Base-by-base conservation (phyloP, 345 rosid species). In the Sisymbrium altissimum region DNA sequence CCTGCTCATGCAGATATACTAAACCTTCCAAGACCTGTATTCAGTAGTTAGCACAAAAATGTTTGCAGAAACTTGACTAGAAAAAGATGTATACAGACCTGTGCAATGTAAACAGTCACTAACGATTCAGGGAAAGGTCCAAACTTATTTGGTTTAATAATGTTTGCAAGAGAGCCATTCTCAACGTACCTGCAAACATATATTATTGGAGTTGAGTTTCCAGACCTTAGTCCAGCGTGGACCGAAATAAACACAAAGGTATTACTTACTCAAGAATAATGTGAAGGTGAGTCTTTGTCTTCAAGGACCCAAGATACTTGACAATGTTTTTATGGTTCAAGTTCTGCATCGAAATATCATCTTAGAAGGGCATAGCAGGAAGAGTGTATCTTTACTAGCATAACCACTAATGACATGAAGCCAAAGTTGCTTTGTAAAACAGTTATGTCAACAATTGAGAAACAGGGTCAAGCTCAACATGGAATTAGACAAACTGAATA, bases 161-260 rank as follows among this genome's bases (percentile, higher is more conserved):
- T 95, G 80, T 92, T 95, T 50, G 99, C 99, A 75, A 95, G 98
- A 30, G 99, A 95, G 49, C 99, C 99, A 80, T 95, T 95, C 84
- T 95, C 99, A 74, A 89, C 99, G 35, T 92, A 92, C 86, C 99
- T 95, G 74, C 40, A 80, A 58, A 54, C 82, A 64, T 60, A 68
- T 13, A 50, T 50, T 6, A 19, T 9, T 33, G 35, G 7, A 45
- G 59, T 18, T 69, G 11, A 62, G 27, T 6, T 25, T 61, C 35
- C 15, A 45, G 56, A 57, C 29, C 55, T 54, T 46, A 64, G 53
- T 67, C 38, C 27, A 81, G 55, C 18, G 59, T 59, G 53, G 5
- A 12, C 21, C 19, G 66, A 58, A 33, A 61, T 33, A 67, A 60
- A 64, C 45, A 56, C 61, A 73, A 44, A 57, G 38, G 45, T 57